Base-by-base conservation (phyloP, 495 filamentous ascomycete species). In the Podospora pseudocomata region DNA sequence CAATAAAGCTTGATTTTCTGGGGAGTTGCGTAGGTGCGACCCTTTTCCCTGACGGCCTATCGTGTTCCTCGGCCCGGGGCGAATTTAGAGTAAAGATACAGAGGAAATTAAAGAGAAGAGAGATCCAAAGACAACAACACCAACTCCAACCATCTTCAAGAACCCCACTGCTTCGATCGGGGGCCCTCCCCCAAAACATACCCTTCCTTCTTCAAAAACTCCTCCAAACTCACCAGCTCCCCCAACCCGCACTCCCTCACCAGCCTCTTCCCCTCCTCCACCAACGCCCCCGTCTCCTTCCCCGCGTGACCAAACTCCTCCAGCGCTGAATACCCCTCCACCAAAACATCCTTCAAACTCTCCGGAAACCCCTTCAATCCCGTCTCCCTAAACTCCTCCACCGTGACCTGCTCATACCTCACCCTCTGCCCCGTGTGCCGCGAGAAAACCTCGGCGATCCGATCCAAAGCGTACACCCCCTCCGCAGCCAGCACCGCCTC, bases 251-350 rank as follows among this genome's bases (percentile, higher is more conserved):
- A 32, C 65, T 60, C 39, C 65, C 16, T 18, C 11, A 61, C 65
- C 56, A 75, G 79, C 19, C 79, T 72, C 65, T 72, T 74, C 16
- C 65, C 75, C 6, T 80, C 76, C 79, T 78, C 82, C 16, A 87
- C 80, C 72, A 77, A 57, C 60, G 81, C 70, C 70, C 77, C 74
- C 4, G 75, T 70, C 1, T 73, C 74, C 4, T 77, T 74, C 0
- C 86, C 84, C 71, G 72, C 86, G 58, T 85, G 84, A 2, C 84
- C 83, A 69, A 70, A 78, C 62, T 85, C 79, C 49, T 83, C 74
- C 32, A 72, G 32, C 64, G 69, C 81, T 4, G 58, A 32, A 49
- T 82, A 78, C 63, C 69, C 79, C 4, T 84, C 81, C 7, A 68
- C 65, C 58, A 83, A 69, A 11, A 77, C 39, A 6, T 79, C 76